Conservation (phyloP, 73 alveolate species). For the Paramecium sonneborni region DNA sequence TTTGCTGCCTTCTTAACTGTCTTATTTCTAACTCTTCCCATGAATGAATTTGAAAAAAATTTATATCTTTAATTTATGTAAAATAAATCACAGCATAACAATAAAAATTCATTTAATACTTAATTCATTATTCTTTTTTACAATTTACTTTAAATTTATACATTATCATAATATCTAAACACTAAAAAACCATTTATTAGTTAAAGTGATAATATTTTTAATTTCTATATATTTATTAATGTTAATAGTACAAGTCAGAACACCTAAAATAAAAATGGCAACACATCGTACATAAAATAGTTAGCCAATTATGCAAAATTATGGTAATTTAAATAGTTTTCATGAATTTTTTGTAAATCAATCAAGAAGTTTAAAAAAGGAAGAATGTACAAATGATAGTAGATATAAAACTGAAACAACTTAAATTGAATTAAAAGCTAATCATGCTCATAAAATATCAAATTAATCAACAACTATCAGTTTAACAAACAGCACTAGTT, state of each 20-base stretch:
- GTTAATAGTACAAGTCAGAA: neutral
- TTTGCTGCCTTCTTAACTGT: conserved; percentile 97
- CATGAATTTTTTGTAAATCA: neutral
- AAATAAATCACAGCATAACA: neutral
- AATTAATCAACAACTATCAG: neutral
- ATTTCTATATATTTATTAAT: neutral
- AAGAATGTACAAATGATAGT: neutral
- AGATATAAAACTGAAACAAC: neutral
- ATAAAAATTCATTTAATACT: neutral
- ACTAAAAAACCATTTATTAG: neutral
- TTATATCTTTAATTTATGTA: conserved; percentile 28
- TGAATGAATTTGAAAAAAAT: conserved; percentile 36
- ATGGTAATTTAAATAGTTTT: neutral
- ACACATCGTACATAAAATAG: conserved; percentile 12
- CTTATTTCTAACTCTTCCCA: conserved; percentile 98
- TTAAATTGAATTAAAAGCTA: neutral
- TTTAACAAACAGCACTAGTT: conserved; percentile 21
- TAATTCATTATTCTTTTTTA: neutral
- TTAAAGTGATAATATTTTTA: neutral
- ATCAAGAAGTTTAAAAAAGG: neutral
- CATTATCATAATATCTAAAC: neutral
- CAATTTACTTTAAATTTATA: neutral
- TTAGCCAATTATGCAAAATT: neutral
- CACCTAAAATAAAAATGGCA: neutral
- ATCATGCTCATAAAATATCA: conserved; percentile 15